Conservation (phyloP, 164 flowering plant genomes). For the Buxus sempervirens region DNA sequence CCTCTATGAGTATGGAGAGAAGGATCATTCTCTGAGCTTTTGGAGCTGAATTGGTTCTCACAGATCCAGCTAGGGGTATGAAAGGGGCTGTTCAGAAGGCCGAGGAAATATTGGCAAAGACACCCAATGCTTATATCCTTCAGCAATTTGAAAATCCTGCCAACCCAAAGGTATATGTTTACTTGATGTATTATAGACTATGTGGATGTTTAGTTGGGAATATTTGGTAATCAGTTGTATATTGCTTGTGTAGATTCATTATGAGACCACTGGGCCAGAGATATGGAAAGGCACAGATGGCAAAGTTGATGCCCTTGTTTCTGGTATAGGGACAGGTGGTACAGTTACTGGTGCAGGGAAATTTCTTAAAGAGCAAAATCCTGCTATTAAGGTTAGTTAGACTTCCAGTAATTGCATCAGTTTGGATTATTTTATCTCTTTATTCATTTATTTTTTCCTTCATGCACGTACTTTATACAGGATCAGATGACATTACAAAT, state of each 20-base stretch:
- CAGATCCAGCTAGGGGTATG: too few species aligned
- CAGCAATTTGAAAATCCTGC: slow-evolving; percentile 27
- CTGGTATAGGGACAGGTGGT: slow-evolving; percentile 60
- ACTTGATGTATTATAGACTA: neutral
- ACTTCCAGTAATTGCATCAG: neutral
- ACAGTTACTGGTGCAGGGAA: slow-evolving; percentile 47
- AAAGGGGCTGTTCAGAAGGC: slow-evolving; percentile 26
- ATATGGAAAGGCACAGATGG: slow-evolving; percentile 49
- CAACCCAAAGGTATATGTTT: slow-evolving; percentile 33
- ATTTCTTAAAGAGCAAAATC: slow-evolving; percentile 44
- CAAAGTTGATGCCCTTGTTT: slow-evolving; percentile 45
- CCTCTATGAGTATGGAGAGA: slow-evolving; percentile 26
- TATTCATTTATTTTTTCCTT: neutral
- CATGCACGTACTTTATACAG: neutral
- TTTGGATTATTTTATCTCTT: too few species aligned
- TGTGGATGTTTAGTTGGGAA: neutral
- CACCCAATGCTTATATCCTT: slow-evolving; percentile 27
- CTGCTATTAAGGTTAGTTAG: slow-evolving; percentile 36
- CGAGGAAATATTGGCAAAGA: slow-evolving; percentile 21
- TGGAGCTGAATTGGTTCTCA: slow-evolving; percentile 31
- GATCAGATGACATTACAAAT: neutral
- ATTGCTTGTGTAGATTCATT: slow-evolving; percentile 25
- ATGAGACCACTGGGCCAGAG: slow-evolving; percentile 60
- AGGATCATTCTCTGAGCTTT: slow-evolving; percentile 25
- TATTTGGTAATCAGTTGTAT: neutral